A percentile compares a stretch with the other conserved stretches of the same genome.
phyloP scores from a whole-genome alignment of 345 rosid genomes.

The Linum trigynum region DNA sequence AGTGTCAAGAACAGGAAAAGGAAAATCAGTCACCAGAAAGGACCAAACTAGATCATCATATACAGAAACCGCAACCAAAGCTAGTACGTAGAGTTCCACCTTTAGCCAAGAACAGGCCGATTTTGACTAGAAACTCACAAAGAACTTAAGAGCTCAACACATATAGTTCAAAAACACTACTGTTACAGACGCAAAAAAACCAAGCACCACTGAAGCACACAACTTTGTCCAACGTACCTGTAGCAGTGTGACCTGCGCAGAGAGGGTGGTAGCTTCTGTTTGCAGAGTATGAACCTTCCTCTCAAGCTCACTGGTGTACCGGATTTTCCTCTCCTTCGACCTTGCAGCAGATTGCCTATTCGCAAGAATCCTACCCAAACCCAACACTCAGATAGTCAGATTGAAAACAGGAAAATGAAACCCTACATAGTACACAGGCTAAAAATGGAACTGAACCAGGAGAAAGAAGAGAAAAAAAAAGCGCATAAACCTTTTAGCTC shows the following conservation, averaged over 20 bases:
- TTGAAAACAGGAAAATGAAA: neutral
- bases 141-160: neutral
- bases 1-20: neutral
- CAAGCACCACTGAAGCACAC: no score
- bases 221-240: slow-evolving; percentile 38
- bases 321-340: slow-evolving; percentile 84
- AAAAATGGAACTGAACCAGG: neutral
- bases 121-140: no score
- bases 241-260: slow-evolving; percentile 90
- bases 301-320: slow-evolving; percentile 81
- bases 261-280: slow-evolving; percentile 89
- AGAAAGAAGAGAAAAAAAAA: neutral
- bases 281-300: slow-evolving; percentile 99
- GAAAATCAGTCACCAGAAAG: neutral
- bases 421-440: neutral
- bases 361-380: slow-evolving; percentile 62
- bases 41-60: neutral
- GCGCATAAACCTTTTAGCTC: slow-evolving; percentile 68
- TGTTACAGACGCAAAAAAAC: neutral
- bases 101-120: no score
- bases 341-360: slow-evolving; percentile 93
- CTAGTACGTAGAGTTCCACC: neutral
- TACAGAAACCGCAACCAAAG: neutral
- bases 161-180: neutral
- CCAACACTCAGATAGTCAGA: neutral